Evolutionary conservation across 495 filamentous ascomycete genomes (phyloP).

Genomic region (Neurospora intermedia): DNA sequence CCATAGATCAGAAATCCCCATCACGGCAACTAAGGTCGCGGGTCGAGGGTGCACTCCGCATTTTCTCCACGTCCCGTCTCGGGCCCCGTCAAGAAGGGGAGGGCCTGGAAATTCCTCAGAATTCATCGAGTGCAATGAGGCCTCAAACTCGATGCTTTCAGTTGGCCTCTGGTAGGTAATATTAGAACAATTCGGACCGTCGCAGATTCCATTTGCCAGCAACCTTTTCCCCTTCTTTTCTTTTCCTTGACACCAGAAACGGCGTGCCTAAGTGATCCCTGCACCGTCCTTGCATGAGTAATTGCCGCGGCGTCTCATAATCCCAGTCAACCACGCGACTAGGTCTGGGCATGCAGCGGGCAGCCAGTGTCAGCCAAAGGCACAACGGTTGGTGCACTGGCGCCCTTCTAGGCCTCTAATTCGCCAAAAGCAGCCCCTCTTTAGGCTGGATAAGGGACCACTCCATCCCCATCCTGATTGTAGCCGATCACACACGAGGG

Average conservation of each 20-base stretch:
- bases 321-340: constrained; percentile 23
- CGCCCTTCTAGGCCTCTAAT: neutral
- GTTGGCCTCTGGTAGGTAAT: neutral
- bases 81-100: neutral
- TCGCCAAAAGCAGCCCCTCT: neutral
- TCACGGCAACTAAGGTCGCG: neutral
- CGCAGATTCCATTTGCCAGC: neutral
- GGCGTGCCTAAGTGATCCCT: neutral
- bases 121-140: neutral
- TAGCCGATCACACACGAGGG: neutral
- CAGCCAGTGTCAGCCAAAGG: neutral
- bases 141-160: neutral
- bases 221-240: neutral
- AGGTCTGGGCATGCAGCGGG: constrained; percentile 6
- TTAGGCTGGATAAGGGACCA: neutral
- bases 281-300: constrained; percentile 3
- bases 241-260: neutral
- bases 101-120: neutral
- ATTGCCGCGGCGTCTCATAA: constrained; percentile 1
- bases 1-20: neutral
- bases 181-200: neutral
- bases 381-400: neutral
- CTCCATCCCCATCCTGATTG: neutral
- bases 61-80: neutral
- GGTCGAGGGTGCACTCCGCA: neutral